Base-by-base conservation (phyloP, 2,329 filamentous ascomycete genomes). In the Colletotrichum sp. region DNA sequence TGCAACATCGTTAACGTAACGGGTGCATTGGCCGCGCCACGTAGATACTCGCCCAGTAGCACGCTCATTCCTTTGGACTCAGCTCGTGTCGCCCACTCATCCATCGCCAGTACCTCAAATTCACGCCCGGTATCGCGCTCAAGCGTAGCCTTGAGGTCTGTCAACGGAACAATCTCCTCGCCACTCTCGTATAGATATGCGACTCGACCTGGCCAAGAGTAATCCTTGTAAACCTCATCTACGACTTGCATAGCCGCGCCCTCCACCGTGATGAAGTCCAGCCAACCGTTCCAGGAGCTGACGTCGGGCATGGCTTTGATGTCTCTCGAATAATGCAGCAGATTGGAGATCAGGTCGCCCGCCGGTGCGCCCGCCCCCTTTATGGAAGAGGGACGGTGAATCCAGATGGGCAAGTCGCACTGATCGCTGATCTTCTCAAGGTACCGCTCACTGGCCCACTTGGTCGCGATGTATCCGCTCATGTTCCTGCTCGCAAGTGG, bases 391-490 rank as follows among this genome's bases (percentile, higher is more conserved):
- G 78, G 78, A 4, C 78, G 77, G 18, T 79, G 76, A 36, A 79
- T 80, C n/a, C 57, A 60, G 16, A 77, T 63, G 1, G 30, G 75
- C n/a, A 77, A n/a, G 6, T 55, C 74, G 21, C 75, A 48, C 26
- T 21, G 28, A 6, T 57, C 61, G 18, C 43, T 61, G 8, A 69
- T 75, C 2, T 77, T 78, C 77, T 84, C 83, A 0, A 86, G 79
- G 8, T 82, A 75, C 1, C 43, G 48, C 70, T 86, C 84, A 60
- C 78, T 79, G 6, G 78, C 83, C 84, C 83, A 86, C 68, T 85
- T 85, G 34, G 76, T 74, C 2, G 80, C 75, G 1, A 79, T 64
- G 66, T 86, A 86, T 12, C 84, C 84, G 32, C 79, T 72, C 6
- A 63, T 67, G n/a, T 21, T 57, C 1, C 32, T 21, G 60, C 43